These are phyloP conservation scores for Spergularia bocconei DNA, from an alignment of 148 eudicot genomes.

Conservation along the genomic window DNA sequence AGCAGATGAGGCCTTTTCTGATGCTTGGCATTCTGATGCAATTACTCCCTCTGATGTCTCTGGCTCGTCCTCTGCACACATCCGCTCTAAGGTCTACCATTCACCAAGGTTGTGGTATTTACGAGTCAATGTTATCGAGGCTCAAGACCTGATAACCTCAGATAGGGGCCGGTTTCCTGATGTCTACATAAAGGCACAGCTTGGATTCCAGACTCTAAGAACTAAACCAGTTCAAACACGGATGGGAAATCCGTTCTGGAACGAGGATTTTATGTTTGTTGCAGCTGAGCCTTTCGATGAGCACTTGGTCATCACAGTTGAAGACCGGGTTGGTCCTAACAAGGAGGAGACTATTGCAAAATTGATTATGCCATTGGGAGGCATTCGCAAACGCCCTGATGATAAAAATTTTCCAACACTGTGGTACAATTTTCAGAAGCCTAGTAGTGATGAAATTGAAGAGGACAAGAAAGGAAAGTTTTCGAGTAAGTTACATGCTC, in stretches of 20 bases:
- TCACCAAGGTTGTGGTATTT: conserved; percentile 76
- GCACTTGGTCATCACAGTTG: conserved; percentile 57
- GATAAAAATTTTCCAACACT: conserved; percentile 49
- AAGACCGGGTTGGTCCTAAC: conserved; percentile 58
- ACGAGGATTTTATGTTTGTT: conserved; percentile 85
- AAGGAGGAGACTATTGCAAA: conserved; percentile 68
- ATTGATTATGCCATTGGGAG: conserved; percentile 48
- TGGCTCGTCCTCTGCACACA: conserved; percentile 28
- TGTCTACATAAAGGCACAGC: conserved; percentile 56
- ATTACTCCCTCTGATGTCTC: conserved; percentile 37
- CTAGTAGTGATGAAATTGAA: conserved; percentile 40
- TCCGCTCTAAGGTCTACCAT: conserved; percentile 71
- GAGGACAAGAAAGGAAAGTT: conserved; percentile 47
- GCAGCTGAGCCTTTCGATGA: conserved; percentile 96
- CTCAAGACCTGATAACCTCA: conserved; percentile 53
- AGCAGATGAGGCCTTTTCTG: conserved; percentile 88
- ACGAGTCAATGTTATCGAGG: conserved; percentile 70
- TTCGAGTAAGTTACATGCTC: conserved; percentile 70
- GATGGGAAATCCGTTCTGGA: conserved; percentile 60
- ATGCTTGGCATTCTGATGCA: conserved; percentile 79
- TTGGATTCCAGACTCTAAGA: conserved; percentile 46
- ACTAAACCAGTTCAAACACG: conserved; percentile 62
- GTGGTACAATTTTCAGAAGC: conserved; percentile 67
- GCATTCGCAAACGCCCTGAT: conserved; percentile 63
- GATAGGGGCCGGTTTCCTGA: conserved; percentile 61